Evolutionary conservation across 176 grass and related monocot species (phyloP).

Genomic region (Hordeum marinum): DNA sequence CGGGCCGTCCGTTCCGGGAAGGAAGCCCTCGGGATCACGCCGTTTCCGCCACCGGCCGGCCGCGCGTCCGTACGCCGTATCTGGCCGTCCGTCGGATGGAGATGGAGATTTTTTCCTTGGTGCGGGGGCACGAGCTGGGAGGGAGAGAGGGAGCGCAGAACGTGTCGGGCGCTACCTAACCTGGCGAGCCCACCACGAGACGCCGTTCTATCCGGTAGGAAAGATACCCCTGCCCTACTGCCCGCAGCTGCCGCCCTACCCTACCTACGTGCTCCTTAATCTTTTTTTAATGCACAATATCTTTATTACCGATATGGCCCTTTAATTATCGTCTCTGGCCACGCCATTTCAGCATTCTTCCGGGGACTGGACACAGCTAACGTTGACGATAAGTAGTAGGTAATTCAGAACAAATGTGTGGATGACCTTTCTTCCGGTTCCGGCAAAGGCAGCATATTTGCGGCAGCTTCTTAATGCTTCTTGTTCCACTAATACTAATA

Average conservation of each 20-base stretch:
- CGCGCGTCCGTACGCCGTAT: not conserved
- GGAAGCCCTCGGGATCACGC: no score
- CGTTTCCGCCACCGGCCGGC: no score
- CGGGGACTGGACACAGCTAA: no score
- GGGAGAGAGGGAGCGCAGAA: not conserved
- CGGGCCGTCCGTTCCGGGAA: no score
- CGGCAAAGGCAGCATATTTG: no score
- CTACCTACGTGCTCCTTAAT: not conserved
- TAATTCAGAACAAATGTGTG: no score
- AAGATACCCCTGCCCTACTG: not conserved
- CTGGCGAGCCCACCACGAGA: not conserved
- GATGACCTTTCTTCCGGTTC: not conserved
- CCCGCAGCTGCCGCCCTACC: no score
- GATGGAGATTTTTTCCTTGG: not conserved
- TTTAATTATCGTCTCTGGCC: not conserved
- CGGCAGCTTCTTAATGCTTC: no score
- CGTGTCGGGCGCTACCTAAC: conserved; percentile 25
- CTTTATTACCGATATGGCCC: not conserved
- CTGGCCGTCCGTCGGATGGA: not conserved
- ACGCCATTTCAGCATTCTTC: conserved; percentile 1
- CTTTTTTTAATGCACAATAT: not conserved
- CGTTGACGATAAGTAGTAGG: no score
- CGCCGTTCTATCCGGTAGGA: conserved; percentile 3
- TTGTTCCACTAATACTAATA: no score
- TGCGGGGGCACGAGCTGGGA: not conserved